Percentiles rank a stretch among this genome's conserved stretches.
phyloP scores from a whole-genome alignment of 805 yeast species.

The Brettanomyces sp. region DNA sequence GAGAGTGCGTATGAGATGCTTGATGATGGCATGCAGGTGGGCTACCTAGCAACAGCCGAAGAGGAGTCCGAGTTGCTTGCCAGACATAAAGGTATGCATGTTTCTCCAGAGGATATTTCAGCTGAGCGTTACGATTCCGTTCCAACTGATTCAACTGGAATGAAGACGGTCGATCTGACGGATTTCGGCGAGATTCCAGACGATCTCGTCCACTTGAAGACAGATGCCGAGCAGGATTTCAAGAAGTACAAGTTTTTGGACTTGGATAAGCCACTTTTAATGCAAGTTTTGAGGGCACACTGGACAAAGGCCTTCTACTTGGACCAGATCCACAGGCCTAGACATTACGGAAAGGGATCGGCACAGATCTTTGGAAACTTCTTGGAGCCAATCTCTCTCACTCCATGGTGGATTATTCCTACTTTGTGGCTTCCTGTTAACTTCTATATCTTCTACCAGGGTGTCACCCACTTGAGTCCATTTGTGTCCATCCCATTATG shows the following conservation, averaged over 20 bases:
- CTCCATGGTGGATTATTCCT: slow-evolving; percentile 95
- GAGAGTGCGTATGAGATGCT: slow-evolving; percentile 84
- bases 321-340: slow-evolving; percentile 95
- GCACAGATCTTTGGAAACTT: slow-evolving; percentile 95
- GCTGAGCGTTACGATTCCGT: background rate
- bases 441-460: slow-evolving; percentile 49
- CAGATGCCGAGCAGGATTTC: slow-evolving; percentile 67
- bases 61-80: slow-evolving; percentile 63
- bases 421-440: slow-evolving; percentile 79
- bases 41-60: slow-evolving; percentile 70
- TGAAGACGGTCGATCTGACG: slow-evolving; percentile 37
- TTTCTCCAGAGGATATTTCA: slow-evolving; percentile 14
- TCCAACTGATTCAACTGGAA: slow-evolving; percentile 10
- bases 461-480: slow-evolving; percentile 40
- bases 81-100: slow-evolving; percentile 47
- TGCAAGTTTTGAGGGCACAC: slow-evolving; percentile 67
- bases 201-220: slow-evolving; percentile 63
- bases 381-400: slow-evolving; percentile 80
- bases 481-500: slow-evolving; percentile 48
- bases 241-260: slow-evolving; percentile 80
- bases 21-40: slow-evolving; percentile 76
- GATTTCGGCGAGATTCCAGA: slow-evolving; percentile 62
- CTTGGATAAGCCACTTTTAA: slow-evolving; percentile 66
- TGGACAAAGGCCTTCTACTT: slow-evolving; percentile 85
- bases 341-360: slow-evolving; percentile 95